Evolutionary conservation across 208 protist species (phyloP).

Genomic region (Trypanosomatidae sp.): DNA sequence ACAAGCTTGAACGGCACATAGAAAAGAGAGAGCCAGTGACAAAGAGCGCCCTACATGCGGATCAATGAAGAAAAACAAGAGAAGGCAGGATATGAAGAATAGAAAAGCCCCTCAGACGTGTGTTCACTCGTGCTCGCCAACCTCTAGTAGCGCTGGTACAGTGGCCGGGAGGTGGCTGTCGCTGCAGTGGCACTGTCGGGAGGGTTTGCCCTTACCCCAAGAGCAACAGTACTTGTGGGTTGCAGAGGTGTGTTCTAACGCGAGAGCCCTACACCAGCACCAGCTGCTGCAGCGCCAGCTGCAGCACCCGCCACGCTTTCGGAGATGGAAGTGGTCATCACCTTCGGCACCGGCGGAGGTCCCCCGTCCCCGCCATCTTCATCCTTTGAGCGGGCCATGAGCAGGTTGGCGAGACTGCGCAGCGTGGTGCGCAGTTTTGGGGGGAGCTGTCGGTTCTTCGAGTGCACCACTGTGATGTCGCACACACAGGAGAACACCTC

Average conservation of each 20-base stretch:
- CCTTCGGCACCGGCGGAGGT: conserved; percentile 28
- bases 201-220: background rate
- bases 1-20: background rate
- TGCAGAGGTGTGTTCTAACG: background rate
- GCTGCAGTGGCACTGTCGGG: background rate
- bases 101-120: background rate
- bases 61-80: background rate
- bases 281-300: conserved; percentile 8
- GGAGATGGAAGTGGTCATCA: background rate
- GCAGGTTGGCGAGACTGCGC: conserved; percentile 41
- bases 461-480: conserved; percentile 72
- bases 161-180: background rate
- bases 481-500: conserved; percentile 62
- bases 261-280: background rate
- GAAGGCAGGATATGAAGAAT: background rate
- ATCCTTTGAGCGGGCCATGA: conserved; percentile 20
- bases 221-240: background rate
- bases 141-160: background rate
- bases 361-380: background rate
- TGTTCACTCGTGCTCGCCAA: background rate
- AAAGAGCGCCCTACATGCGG: background rate
- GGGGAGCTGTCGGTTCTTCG: conserved; percentile 41
- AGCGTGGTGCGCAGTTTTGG: conserved; percentile 39
- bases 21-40: background rate
- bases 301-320: conserved; percentile 8